Evolutionary conservation across 2,329 filamentous ascomycete genomes (phyloP).

Genomic region (Aspergillus sp.): DNA sequence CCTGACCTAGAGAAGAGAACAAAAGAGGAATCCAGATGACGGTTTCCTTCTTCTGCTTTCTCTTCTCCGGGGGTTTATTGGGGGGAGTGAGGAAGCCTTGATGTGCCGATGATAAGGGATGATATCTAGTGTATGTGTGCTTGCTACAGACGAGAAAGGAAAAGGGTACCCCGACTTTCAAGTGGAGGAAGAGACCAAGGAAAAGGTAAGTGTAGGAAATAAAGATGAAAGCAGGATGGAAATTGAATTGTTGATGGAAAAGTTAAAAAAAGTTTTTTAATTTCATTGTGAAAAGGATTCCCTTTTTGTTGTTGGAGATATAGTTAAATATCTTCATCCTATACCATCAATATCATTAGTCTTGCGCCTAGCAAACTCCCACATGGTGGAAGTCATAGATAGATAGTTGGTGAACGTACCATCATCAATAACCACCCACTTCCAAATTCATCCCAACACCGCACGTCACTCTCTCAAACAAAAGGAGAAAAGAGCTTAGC

Average conservation of each 20-base stretch:
- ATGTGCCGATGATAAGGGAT: slow-evolving; percentile 37
- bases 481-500: slow-evolving; percentile 35
- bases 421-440: not conserved
- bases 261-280: slow-evolving; percentile 6
- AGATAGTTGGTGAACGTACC: not conserved
- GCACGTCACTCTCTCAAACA: slow-evolving; percentile 2
- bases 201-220: not conserved
- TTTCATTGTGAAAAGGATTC: not conserved
- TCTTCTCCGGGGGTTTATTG: too few species aligned
- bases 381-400: not conserved
- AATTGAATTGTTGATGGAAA: slow-evolving; percentile 4
- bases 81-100: slow-evolving; percentile 47
- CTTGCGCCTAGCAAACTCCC: not conserved
- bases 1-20: slow-evolving; percentile 1
- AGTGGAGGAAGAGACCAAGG: not conserved
- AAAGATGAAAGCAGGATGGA: not conserved
- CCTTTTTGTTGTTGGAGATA: not conserved
- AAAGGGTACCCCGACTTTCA: too few species aligned
- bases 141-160: too few species aligned
- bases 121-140: too few species aligned
- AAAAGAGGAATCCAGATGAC: slow-evolving; percentile 10
- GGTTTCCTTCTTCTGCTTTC: too few species aligned
- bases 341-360: not conserved
- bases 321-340: not conserved
- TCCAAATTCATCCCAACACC: slow-evolving; percentile 14